Percentiles rank a stretch among this genome's conserved stretches.
phyloP scores from a whole-genome alignment of 163 green algal genomes.

The Trebouxia gelatinosa region DNA sequence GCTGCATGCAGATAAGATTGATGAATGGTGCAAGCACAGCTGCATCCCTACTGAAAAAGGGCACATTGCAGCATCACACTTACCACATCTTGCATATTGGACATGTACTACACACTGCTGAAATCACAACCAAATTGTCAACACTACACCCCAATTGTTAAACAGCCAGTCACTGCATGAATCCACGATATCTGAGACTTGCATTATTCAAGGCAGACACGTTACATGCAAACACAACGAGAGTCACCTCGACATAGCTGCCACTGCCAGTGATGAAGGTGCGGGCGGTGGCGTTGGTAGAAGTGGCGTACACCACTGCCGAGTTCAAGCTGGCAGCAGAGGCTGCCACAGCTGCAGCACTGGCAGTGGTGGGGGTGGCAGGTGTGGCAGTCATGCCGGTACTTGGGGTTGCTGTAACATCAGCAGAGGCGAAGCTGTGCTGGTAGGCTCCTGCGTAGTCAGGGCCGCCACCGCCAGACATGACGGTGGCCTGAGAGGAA shows the following conservation, averaged over 20 bases:
- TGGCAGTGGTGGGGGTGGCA: not conserved
- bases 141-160: not conserved
- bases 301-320: not conserved
- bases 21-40: not conserved
- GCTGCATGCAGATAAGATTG: not conserved
- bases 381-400: not conserved
- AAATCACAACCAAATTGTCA: not conserved
- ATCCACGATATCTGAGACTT: not conserved
- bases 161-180: not conserved
- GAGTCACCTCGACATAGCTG: conserved; percentile 7
- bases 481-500: not conserved
- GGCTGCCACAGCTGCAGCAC: not conserved
- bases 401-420: not conserved
- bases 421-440: not conserved
- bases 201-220: not conserved
- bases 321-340: not conserved
- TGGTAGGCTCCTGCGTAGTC: conserved; percentile 2
- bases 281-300: not conserved
- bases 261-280: not conserved
- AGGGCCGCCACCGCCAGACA: not conserved
- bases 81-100: not conserved
- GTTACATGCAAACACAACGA: not conserved
- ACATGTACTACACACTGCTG: not conserved
- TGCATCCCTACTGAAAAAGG: not conserved
- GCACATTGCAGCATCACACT: not conserved